These are phyloP conservation scores for Clarireedia homoeocarpa DNA, from an alignment of 2,329 filamentous ascomycete species.

Conservation along the genomic window DNA sequence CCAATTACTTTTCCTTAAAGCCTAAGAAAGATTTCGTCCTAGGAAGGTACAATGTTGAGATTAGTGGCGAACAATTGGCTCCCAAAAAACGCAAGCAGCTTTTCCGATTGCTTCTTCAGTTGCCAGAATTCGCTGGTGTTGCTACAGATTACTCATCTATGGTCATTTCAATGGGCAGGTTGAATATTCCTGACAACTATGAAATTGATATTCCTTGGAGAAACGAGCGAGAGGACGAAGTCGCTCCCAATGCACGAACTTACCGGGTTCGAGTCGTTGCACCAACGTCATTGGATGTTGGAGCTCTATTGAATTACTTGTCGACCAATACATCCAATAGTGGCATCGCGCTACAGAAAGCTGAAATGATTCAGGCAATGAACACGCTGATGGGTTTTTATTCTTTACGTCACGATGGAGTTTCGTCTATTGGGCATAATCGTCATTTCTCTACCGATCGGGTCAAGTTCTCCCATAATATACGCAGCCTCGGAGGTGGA, in stretches of 20 bases:
- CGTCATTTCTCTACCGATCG: slow-evolving; percentile 40
- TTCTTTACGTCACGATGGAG: slow-evolving; percentile 28
- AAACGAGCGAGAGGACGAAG: slow-evolving; percentile 24
- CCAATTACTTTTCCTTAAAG: slow-evolving; percentile 27
- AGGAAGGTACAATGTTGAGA: slow-evolving; percentile 25
- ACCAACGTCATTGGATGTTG: slow-evolving; percentile 16
- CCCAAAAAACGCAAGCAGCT: slow-evolving; percentile 21
- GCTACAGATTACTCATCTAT: slow-evolving; percentile 26
- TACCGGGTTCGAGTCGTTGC: slow-evolving; percentile 20
- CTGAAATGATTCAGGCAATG: slow-evolving; percentile 46
- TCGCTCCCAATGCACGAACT: slow-evolving; percentile 10
- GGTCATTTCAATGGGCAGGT: slow-evolving; percentile 18
- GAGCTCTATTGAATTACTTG: slow-evolving; percentile 15
- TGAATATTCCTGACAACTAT: background rate
- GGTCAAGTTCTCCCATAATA: slow-evolving; percentile 15
- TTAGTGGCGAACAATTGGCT: slow-evolving; percentile 18
- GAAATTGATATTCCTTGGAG: slow-evolving; percentile 18
- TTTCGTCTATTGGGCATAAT: slow-evolving; percentile 42
- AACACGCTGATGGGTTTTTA: slow-evolving; percentile 50
- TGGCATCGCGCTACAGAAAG: slow-evolving; percentile 28
- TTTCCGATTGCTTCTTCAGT: slow-evolving; percentile 20
- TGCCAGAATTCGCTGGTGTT: slow-evolving; percentile 22
- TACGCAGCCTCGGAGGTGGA: slow-evolving; percentile 38
- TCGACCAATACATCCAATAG: slow-evolving; percentile 13
- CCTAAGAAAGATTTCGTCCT: slow-evolving; percentile 19